Evolutionary conservation across 1,139 yeast genomes (phyloP).

Genomic region (Yamadazyma spencermartinsiae): DNA sequence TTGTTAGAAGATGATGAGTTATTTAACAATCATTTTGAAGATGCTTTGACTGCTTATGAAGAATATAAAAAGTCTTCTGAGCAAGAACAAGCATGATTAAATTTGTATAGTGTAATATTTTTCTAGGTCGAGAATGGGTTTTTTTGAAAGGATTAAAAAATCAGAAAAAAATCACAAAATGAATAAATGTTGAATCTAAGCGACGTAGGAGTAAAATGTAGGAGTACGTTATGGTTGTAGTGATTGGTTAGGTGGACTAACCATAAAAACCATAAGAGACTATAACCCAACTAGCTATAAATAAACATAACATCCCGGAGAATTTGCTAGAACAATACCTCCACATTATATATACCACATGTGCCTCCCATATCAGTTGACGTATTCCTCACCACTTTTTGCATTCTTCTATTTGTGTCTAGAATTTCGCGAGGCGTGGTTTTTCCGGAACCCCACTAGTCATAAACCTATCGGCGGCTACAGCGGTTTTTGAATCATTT

Average conservation of each 20-base stretch:
- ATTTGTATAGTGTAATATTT: slow-evolving; percentile 30
- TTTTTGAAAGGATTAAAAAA: slow-evolving; percentile 28
- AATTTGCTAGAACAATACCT: too few relatives aligned
- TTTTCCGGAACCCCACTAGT: background rate
- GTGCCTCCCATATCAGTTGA: too few relatives aligned
- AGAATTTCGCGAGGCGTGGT: background rate
- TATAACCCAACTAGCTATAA: too few relatives aligned
- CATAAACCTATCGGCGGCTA: too few relatives aligned
- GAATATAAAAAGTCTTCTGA: slow-evolving; percentile 65
- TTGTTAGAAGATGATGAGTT: slow-evolving; percentile 87
- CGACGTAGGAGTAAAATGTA: slow-evolving; percentile 2
- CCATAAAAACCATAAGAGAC: too few relatives aligned
- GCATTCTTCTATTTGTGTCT: too few relatives aligned
- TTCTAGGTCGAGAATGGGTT: slow-evolving; percentile 28
- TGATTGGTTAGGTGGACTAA: background rate
- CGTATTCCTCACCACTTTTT: too few relatives aligned
- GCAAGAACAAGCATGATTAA: slow-evolving; percentile 21
- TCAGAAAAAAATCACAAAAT: slow-evolving; percentile 23
- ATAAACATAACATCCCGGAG: too few relatives aligned
- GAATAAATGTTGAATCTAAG: slow-evolving; percentile 20
- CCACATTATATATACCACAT: too few relatives aligned
- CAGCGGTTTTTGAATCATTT: too few relatives aligned
- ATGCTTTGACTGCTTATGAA: slow-evolving; percentile 92
- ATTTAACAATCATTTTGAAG: slow-evolving; percentile 89
- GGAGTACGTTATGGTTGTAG: background rate